Base-by-base conservation (phyloP, 768 basidiomycete species). In the Porpolomopsis calyptriformis region DNA sequence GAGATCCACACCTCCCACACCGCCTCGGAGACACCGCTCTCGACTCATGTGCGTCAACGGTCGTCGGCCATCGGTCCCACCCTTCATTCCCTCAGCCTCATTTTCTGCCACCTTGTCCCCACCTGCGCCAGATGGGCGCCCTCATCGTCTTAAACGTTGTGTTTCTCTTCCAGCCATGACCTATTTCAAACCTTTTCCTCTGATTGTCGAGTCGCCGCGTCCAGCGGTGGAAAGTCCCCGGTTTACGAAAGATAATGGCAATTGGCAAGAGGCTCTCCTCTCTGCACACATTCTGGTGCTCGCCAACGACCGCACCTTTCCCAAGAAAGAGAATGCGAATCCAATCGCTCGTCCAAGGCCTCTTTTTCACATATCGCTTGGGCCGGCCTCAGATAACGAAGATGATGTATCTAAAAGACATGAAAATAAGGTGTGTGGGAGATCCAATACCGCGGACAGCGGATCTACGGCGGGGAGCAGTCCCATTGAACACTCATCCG, bases 1-100 rank as follows among this genome's bases (percentile, higher is more conserved):
- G 77, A 74, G 70, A 35, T 71, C 77, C 11, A 76, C 72, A 8
- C 77, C 76, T 22, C 76, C 77, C 22, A 78, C 77, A 9, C 76
- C 78, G 29, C 75, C 75, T 18, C 62, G 68, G 43, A 68, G 65
- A 53, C 54, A 60, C 49, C 48, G 65, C 48, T 70, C 66, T 41
- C 64, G 65, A 44, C 65, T 65, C 2, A 59, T 64, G 42, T 62
- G 64, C 42, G 59, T 59, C 45, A 54, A 61, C 46, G 60, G 60
- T 47, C 60, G 54, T 38, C 58, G 60, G 34, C 60, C 61, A 44
- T 52, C 57, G 29, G 57, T 64, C 11, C 52, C 62, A 23, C 36
- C 47, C 27, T 38, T 72, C 36, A 54, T 69, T 7, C 62, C 66
- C 38, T 76, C 75, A 23, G 61, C 70, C 51, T 73, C 73, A 47